Evolutionary conservation across 2,329 filamentous ascomycete species (phyloP).

Genomic region (Gremmenia infestans): DNA sequence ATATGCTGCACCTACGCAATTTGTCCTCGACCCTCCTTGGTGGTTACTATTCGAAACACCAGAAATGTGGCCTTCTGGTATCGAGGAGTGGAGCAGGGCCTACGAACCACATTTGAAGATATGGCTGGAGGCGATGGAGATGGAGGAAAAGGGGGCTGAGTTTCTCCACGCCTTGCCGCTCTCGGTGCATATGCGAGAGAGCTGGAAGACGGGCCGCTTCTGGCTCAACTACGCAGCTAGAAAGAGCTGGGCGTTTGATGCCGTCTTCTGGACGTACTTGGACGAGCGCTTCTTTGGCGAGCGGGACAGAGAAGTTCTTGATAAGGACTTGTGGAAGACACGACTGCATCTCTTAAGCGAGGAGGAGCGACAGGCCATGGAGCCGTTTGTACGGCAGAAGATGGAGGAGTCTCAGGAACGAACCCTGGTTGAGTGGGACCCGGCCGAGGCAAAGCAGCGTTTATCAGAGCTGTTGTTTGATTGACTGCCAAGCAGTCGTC

Average conservation of each 20-base stretch:
- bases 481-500: no score
- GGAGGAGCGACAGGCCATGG: neutral
- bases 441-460: constrained; percentile 1
- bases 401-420: neutral
- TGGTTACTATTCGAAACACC: constrained; percentile 28
- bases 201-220: neutral
- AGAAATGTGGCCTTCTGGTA: constrained; percentile 32
- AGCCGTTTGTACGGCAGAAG: neutral
- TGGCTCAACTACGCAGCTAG: neutral
- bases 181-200: neutral
- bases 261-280: neutral
- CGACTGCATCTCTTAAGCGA: neutral
- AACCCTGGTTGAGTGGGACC: neutral
- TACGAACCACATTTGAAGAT: neutral
- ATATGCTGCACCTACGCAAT: neutral
- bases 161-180: neutral
- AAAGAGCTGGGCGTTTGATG: neutral
- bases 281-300: neutral
- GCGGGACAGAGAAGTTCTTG: neutral
- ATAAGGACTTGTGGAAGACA: neutral
- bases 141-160: neutral
- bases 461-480: neutral
- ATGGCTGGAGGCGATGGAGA: neutral
- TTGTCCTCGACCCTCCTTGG: constrained; percentile 31
- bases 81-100: neutral